Conservation (phyloP, 2,329 filamentous ascomycete genomes). For the Trichoderma pleuroti region DNA sequence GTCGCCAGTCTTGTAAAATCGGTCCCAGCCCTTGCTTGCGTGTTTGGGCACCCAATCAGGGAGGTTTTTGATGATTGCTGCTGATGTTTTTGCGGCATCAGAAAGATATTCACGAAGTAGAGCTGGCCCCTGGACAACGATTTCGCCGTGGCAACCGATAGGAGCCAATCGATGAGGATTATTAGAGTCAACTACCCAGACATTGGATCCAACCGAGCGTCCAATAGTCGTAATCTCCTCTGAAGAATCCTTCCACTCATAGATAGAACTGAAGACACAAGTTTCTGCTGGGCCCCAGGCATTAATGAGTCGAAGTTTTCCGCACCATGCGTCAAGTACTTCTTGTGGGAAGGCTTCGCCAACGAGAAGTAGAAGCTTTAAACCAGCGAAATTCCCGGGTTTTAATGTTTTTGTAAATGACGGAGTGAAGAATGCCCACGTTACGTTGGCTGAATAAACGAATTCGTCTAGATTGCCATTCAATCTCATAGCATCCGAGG, state of each 20-base stretch:
- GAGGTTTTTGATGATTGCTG: background rate
- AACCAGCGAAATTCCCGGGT: background rate
- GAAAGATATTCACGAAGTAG: slow-evolving; percentile 18
- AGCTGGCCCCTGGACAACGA: slow-evolving; percentile 12
- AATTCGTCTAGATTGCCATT: background rate
- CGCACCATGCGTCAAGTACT: slow-evolving; percentile 1
- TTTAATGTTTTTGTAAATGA: background rate
- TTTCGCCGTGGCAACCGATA: background rate
- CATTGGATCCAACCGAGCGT: background rate
- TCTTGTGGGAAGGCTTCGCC: slow-evolving; percentile 4
- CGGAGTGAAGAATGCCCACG: slow-evolving; percentile 4
- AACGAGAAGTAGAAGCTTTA: background rate
- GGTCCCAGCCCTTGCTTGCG: background rate
- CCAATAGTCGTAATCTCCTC: background rate
- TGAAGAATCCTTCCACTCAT: slow-evolving; percentile 2
- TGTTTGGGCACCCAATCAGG: slow-evolving; percentile 3
- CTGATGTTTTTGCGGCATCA: background rate
- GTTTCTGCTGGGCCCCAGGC: slow-evolving; percentile 16
- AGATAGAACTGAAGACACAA: background rate
- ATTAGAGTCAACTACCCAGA: slow-evolving; percentile 15
- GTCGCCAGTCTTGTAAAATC: slow-evolving; percentile 18
- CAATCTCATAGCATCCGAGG: slow-evolving; percentile 3
- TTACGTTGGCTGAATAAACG: background rate
- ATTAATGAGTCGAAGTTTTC: slow-evolving; percentile 12
- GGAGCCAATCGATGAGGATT: background rate